Conservation (phyloP, 2,329 filamentous ascomycete species). For the Echinosphaeria canescens region DNA sequence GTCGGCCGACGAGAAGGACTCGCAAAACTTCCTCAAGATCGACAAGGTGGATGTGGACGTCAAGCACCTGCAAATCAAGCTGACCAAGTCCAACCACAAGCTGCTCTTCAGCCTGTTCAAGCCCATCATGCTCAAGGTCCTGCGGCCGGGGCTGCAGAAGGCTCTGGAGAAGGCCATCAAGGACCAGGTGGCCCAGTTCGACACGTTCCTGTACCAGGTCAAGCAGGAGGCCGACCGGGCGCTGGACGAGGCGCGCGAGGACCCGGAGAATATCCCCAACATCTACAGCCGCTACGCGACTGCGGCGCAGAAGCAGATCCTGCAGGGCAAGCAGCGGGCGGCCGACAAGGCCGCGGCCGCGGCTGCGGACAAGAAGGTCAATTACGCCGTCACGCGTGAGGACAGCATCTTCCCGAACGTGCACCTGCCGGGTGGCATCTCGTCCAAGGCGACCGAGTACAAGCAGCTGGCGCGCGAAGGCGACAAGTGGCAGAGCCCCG, state of each 20-base stretch:
- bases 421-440: constrained; percentile 69
- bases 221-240: constrained; percentile 67
- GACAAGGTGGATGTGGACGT: constrained; percentile 73
- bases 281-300: constrained; percentile 71
- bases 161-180: constrained; percentile 77
- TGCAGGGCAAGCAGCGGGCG: constrained; percentile 61
- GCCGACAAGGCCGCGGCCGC: constrained; percentile 18
- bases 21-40: constrained; percentile 80
- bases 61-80: constrained; percentile 64
- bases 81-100: constrained; percentile 94
- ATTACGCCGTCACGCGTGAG: constrained; percentile 66
- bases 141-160: constrained; percentile 72
- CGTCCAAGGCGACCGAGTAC: constrained; percentile 86
- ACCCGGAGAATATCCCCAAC: constrained; percentile 56
- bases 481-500: constrained; percentile 81
- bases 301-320: constrained; percentile 51
- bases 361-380: constrained; percentile 46
- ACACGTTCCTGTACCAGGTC: constrained; percentile 51
- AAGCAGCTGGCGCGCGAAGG: constrained; percentile 72
- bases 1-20: constrained; percentile 53
- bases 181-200: constrained; percentile 57
- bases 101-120: constrained; percentile 71
- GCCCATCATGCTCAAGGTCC: constrained; percentile 62
- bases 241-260: constrained; percentile 37
- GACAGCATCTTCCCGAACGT: constrained; percentile 82